A percentile compares a stretch with the other conserved stretches of the same genome.
Conservation (phyloP, 2,329 filamentous ascomycete species). For the Elsinoe fawcettii region DNA sequence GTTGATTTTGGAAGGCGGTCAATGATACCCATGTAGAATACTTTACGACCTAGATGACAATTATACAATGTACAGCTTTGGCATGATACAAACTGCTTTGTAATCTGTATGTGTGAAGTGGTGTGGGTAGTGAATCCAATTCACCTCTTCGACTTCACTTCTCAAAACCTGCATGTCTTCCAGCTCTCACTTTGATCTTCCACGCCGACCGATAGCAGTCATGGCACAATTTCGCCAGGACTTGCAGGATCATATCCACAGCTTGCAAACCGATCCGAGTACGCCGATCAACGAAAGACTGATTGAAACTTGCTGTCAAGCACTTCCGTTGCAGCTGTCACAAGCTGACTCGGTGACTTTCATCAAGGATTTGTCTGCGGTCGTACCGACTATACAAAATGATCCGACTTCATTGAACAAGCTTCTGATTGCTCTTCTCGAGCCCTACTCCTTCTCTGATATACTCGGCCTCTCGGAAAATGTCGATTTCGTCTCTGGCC, state of each 20-base stretch:
- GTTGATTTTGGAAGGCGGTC: slow-evolving; percentile 50
- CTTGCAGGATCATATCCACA: slow-evolving; percentile 38
- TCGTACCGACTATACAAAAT: slow-evolving; percentile 48
- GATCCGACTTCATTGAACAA: slow-evolving; percentile 49
- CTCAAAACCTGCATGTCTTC: not conserved
- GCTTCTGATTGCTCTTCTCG: slow-evolving; percentile 44
- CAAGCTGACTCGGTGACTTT: slow-evolving; percentile 27
- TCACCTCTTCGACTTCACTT: not conserved
- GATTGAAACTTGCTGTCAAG: slow-evolving; percentile 45
- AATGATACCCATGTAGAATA: slow-evolving; percentile 14
- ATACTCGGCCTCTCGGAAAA: slow-evolving; percentile 41
- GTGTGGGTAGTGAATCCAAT: not conserved
- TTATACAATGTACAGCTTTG: slow-evolving; percentile 4
- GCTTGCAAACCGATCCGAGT: slow-evolving; percentile 38
- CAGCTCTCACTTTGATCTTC: not conserved
- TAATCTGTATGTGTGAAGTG: not conserved
- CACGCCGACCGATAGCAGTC: not conserved
- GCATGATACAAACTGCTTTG: not conserved
- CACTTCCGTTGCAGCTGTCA: slow-evolving; percentile 35
- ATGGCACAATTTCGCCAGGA: slow-evolving; percentile 14
- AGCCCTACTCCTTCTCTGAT: slow-evolving; percentile 43
- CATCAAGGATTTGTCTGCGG: slow-evolving; percentile 41
- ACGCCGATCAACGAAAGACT: slow-evolving; percentile 41
- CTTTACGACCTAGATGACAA: slow-evolving; percentile 7
- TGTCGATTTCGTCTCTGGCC: slow-evolving; percentile 48